Base-by-base conservation (phyloP, 2,329 filamentous ascomycete species). In the Drechmeria coniospora region DNA sequence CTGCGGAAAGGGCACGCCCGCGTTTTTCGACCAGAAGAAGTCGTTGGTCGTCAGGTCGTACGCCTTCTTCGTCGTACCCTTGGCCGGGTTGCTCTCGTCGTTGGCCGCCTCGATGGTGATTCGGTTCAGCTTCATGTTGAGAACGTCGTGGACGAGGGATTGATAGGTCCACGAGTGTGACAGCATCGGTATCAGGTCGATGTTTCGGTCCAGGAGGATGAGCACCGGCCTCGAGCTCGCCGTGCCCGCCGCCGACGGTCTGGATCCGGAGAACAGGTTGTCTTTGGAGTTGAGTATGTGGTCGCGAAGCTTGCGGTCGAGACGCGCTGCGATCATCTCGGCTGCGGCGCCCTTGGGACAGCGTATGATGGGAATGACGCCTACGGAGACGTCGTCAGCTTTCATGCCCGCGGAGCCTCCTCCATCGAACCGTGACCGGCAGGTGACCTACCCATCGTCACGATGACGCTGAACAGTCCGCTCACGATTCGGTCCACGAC, bases 271-370 rank as follows among this genome's bases (percentile, higher is more conserved):
- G 52, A 98, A 98, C 4, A 98, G 68, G 46, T 94, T 95, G 48
- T 94, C 87, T 59, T 94, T 95, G 9, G 87, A 93, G 54, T 95
- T 95, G 36, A 98, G 67, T 29, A 95, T 81, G 50, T 98, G 90
- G 46, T 98, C 90, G 44, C 90, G 76, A 14, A 98, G 70, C 52
- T 95, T 98, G 34, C 90, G 76, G 50, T 98, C 90, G 15, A 98
- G 72, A 47, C 92, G 93, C 10, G 81, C 80, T 10, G 84, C 79
- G 39, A 98, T 92, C 63, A 93, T 79, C 49, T 95, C 87, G 10
- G 90, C 87, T 4, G 90, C 83, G 20, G 83, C 86, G 27, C 79
- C 83, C 49, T 90, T 93, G 6, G 90, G 86, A 47, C 83, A 94
- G 39, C 90, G 68, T 44, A 98, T 95, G 40, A 98, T 84, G 6